phyloP scores from a whole-genome alignment of 345 rosid species.

The Euphorbia peplus region DNA sequence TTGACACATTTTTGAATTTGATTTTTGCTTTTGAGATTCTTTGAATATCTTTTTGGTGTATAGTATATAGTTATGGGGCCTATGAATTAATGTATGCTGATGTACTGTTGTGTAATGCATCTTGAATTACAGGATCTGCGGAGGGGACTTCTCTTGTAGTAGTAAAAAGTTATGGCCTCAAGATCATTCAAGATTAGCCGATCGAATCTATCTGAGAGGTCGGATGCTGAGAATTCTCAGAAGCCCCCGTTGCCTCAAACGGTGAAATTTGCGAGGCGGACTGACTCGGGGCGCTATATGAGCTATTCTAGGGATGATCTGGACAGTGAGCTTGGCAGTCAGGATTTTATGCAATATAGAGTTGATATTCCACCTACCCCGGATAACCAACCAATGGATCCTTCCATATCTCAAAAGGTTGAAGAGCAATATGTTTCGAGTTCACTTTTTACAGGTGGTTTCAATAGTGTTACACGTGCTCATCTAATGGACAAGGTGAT shows the following conservation, averaged over 20 bases:
- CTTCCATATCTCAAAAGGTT: conserved; percentile 84
- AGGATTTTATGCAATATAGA: conserved; percentile 73
- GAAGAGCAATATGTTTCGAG: conserved; percentile 96
- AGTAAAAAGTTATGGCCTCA: conserved; percentile 58
- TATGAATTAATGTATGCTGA: conserved; percentile 1
- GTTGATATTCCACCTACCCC: conserved; percentile 96
- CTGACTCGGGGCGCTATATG: conserved; percentile 80
- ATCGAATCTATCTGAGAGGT: conserved; percentile 55
- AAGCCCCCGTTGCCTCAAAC: conserved; percentile 61
- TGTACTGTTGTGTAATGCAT: conserved; percentile 14
- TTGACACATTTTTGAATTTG: conserved; percentile 3
- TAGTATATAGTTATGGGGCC: background rate
- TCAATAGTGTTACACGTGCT: conserved; percentile 78
- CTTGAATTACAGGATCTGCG: conserved; percentile 40
- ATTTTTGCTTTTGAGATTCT: background rate
- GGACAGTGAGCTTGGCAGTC: conserved; percentile 77
- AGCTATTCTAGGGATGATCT: conserved; percentile 94
- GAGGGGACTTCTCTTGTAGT: conserved; percentile 16
- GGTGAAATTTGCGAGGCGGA: conserved; percentile 73
- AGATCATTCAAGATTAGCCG: conserved; percentile 53
- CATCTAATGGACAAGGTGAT: conserved; percentile 97
- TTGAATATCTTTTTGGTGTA: background rate
- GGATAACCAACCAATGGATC: conserved; percentile 93
- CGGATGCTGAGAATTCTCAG: conserved; percentile 57
- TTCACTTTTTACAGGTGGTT: conserved; percentile 94